These are phyloP conservation scores for Centrapalus pauciflorus DNA, from an alignment of 129 eudicot genomes.

Conservation along the genomic window DNA sequence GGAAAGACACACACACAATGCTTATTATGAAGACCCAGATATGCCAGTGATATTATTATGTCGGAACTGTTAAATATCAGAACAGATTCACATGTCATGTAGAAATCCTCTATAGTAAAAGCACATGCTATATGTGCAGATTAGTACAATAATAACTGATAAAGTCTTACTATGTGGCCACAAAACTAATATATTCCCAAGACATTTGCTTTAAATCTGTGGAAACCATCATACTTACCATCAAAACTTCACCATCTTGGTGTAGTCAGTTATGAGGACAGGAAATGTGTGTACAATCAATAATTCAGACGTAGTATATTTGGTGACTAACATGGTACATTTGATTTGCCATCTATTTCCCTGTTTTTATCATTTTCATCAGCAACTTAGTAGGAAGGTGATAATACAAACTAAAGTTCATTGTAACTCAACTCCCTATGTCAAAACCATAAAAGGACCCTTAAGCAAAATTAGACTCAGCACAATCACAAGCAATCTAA, in stretches of 20 bases:
- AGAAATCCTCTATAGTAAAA: background rate
- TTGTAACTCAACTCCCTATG: background rate
- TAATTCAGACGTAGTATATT: too few species aligned
- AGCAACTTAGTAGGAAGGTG: background rate
- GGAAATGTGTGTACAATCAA: background rate
- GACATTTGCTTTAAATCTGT: background rate
- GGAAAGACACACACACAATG: slow-evolving; percentile 16
- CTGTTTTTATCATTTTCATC: background rate
- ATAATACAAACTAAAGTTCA: background rate
- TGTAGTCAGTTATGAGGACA: background rate
- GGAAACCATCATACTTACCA: background rate
- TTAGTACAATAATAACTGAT: background rate
- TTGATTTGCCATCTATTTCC: background rate
- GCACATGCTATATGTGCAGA: background rate
- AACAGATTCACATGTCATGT: background rate
- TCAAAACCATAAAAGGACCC: background rate
- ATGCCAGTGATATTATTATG: too few species aligned
- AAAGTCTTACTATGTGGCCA: background rate
- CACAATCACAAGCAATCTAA: background rate
- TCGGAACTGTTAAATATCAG: background rate
- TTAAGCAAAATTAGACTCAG: background rate
- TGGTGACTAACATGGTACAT: too few species aligned
- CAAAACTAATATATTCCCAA: background rate
- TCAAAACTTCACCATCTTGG: background rate
- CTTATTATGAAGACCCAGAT: background rate